Conservation (phyloP, 2,329 filamentous ascomycete species). For the Didymella lethalis region DNA sequence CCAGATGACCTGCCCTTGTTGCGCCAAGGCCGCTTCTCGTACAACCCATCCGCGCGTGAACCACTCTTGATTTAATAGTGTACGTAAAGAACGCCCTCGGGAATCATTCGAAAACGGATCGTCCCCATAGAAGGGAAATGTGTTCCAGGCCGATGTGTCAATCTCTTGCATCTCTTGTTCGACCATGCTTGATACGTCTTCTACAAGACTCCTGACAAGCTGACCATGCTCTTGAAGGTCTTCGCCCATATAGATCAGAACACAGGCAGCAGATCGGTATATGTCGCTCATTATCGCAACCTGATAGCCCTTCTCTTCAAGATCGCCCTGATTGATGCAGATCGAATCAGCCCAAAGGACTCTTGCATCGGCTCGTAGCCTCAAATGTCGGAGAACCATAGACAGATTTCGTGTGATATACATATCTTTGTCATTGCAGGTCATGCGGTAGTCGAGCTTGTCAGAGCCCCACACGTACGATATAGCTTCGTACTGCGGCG, state of each 20-base stretch:
- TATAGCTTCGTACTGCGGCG: conserved; percentile 20
- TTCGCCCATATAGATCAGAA: conserved; percentile 14
- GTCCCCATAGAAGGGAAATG: not conserved
- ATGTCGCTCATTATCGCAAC: conserved; percentile 26
- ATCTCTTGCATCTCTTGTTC: not conserved
- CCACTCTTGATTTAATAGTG: not conserved
- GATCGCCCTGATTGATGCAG: conserved; percentile 26
- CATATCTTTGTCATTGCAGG: conserved; percentile 13
- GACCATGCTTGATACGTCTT: not conserved
- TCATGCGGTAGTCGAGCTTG: conserved; percentile 11
- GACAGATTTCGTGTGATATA: conserved; percentile 18
- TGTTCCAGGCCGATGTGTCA: not conserved
- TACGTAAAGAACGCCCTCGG: not conserved
- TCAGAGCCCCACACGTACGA: conserved; percentile 26
- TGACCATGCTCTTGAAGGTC: not conserved
- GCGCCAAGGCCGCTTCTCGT: not conserved
- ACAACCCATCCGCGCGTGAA: not conserved
- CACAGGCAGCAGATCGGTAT: conserved; percentile 19
- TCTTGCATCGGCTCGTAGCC: conserved; percentile 8
- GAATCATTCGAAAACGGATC: not conserved
- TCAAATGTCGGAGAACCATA: conserved; percentile 16
- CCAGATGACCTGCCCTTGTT: not conserved
- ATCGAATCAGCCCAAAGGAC: conserved; percentile 28
- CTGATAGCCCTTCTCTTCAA: conserved; percentile 26
- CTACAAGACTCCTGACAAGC: not conserved